A percentile compares a stretch with the other conserved stretches of the same genome.
phyloP scores from a whole-genome alignment of 305 asterid genomes.

The Fraxinus latifolia region DNA sequence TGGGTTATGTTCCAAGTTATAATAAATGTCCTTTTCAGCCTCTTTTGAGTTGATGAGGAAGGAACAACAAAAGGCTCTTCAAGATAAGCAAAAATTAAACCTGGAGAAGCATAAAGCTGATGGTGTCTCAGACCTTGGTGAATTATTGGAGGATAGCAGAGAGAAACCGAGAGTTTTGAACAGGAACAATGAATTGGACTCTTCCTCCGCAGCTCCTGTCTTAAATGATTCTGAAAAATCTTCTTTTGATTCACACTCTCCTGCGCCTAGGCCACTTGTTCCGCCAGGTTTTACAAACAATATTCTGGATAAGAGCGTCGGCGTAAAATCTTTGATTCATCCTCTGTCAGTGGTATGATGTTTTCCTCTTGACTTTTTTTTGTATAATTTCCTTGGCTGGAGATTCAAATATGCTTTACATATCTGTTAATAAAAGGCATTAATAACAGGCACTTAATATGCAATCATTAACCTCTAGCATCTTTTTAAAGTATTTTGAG shows the following conservation, averaged over 20 bases:
- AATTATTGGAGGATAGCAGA: slow-evolving; percentile 40
- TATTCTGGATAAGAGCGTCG: slow-evolving; percentile 58
- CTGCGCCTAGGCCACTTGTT: slow-evolving; percentile 69
- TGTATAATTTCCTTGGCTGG: slow-evolving; percentile 13
- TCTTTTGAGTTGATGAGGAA: slow-evolving; percentile 92
- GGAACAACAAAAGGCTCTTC: slow-evolving; percentile 82
- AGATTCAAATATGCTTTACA: slow-evolving; percentile 12
- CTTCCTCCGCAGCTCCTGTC: slow-evolving; percentile 33
- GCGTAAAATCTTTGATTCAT: slow-evolving; percentile 44
- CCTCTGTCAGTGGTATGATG: slow-evolving; percentile 56
- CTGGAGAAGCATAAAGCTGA: slow-evolving; percentile 49
- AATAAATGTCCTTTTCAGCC: slow-evolving; percentile 42
- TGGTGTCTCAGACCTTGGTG: slow-evolving; percentile 40
- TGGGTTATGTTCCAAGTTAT: slow-evolving; percentile 14
- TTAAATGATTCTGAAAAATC: slow-evolving; percentile 56
- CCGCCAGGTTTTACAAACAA: slow-evolving; percentile 86
- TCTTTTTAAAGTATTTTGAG: neutral
- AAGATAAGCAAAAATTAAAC: slow-evolving; percentile 68
- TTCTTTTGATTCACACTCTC: slow-evolving; percentile 52
- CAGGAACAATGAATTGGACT: slow-evolving; percentile 44
- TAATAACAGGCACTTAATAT: neutral
- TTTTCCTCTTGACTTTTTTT: neutral
- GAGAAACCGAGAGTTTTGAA: slow-evolving; percentile 43
- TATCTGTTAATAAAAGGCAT: neutral
- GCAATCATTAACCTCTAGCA: neutral